These are phyloP conservation scores for Solanum aculeatissimum DNA, from an alignment of 305 asterid genomes.

Conservation along the genomic window DNA sequence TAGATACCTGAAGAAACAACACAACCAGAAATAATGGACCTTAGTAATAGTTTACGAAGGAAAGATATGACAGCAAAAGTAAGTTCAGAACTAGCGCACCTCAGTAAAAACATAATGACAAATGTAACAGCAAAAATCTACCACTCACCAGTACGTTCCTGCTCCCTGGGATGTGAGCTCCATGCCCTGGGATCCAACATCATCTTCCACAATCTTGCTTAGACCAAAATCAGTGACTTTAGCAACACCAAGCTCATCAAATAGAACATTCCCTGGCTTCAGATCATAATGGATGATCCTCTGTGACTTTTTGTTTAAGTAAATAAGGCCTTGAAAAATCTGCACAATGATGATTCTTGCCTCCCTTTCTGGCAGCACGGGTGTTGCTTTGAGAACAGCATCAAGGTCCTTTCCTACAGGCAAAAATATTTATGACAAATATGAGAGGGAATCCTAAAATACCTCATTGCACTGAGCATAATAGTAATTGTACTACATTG, in stretches of 20 bases:
- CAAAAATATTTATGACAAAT: neutral
- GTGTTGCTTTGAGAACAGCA: slow-evolving; percentile 86
- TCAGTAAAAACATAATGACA: neutral
- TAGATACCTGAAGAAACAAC: slow-evolving; percentile 59
- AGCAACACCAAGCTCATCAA: slow-evolving; percentile 83
- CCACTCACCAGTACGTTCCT: slow-evolving; percentile 94
- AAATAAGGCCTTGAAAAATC: slow-evolving; percentile 92
- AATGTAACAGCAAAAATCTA: neutral
- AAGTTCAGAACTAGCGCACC: neutral
- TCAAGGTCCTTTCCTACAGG: slow-evolving; percentile 92
- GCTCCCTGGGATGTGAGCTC: slow-evolving; percentile 99
- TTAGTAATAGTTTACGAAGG: neutral
- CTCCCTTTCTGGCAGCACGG: slow-evolving; percentile 81
- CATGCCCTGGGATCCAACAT: slow-evolving; percentile 99
- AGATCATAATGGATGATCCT: slow-evolving; percentile 92
- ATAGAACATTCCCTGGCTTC: slow-evolving; percentile 97
- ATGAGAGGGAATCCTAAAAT: neutral
- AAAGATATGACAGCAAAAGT: neutral
- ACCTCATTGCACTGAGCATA: neutral
- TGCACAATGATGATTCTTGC: slow-evolving; percentile 82
- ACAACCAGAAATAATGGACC: neutral
- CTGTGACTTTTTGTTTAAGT: slow-evolving; percentile 84
- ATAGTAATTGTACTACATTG: neutral
- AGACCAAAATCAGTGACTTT: slow-evolving; percentile 98
- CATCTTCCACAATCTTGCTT: slow-evolving; percentile 96